Conservation (phyloP, 257 asterid species). For the Sherardia arvensis region DNA sequence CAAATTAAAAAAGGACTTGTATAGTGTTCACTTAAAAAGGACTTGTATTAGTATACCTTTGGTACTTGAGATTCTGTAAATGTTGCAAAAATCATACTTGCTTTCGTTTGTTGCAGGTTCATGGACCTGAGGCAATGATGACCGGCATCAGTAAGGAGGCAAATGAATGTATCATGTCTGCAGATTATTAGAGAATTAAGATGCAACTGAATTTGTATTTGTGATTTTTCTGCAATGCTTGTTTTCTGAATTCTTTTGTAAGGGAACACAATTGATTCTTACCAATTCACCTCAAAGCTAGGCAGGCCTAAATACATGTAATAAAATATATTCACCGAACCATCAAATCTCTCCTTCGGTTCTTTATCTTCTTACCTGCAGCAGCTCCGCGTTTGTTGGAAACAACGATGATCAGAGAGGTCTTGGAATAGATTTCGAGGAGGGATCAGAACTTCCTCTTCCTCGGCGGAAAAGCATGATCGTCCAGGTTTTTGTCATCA, state of each 20-base stretch:
- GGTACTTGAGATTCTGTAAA: not conserved
- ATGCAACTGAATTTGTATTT: not conserved
- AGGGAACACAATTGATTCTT: no score
- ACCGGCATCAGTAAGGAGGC: conserved; percentile 83
- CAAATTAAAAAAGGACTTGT: not conserved
- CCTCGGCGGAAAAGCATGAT: conserved; percentile 18
- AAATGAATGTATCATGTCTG: conserved; percentile 62
- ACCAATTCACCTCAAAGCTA: no score
- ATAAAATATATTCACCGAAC: not conserved
- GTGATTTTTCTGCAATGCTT: no score
- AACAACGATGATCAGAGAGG: conserved; percentile 19
- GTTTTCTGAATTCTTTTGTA: no score
- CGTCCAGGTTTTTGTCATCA: conserved; percentile 12
- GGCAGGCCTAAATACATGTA: no score
- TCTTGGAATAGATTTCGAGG: conserved; percentile 30
- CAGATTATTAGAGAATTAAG: conserved; percentile 27
- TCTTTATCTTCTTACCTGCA: no score
- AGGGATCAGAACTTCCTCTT: conserved; percentile 42
- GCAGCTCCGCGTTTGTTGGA: conserved; percentile 7
- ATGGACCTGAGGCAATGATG: conserved; percentile 92
- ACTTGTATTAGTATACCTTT: no score
- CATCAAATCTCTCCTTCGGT: not conserved
- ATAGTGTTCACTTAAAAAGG: no score
- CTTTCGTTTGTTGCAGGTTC: conserved; percentile 33
- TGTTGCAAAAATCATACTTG: not conserved